phyloP scores from a whole-genome alignment of 208 protist genomes.

The Leptomonas pyrrhocoris region DNA sequence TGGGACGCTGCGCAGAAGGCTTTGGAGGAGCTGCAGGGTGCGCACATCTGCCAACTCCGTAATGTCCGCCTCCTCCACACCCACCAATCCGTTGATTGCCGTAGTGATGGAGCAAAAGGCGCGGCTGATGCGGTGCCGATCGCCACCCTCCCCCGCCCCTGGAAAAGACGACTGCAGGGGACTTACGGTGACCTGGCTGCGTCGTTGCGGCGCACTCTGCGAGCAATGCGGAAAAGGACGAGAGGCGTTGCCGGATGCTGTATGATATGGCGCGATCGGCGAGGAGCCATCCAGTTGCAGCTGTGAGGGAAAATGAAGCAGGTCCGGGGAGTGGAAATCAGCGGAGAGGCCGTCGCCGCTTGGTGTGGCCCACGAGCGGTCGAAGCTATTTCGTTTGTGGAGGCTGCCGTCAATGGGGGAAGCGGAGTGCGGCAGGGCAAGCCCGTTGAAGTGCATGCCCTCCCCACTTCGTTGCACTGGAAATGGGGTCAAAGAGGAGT shows the following conservation, averaged over 20 bases:
- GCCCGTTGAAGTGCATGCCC: background rate
- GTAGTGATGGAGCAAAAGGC: background rate
- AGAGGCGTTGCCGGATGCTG: background rate
- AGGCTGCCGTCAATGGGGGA: background rate
- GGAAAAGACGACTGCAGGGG: background rate
- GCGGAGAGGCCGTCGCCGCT: too few relatives aligned
- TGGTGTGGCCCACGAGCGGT: too few relatives aligned
- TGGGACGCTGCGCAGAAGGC: slow-evolving; percentile 18
- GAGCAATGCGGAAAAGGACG: background rate
- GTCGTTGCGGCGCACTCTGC: background rate
- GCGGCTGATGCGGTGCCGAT: background rate
- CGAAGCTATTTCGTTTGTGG: too few relatives aligned
- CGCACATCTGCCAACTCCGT: slow-evolving; percentile 29
- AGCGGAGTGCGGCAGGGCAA: background rate
- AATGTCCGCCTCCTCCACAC: background rate
- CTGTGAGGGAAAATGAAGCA: background rate
- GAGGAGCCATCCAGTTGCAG: background rate
- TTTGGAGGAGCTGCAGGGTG: slow-evolving; percentile 27
- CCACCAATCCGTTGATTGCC: background rate
- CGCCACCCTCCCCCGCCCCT: background rate
- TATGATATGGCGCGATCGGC: background rate
- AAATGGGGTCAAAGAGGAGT: too few relatives aligned
- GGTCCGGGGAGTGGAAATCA: too few relatives aligned
- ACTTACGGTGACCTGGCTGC: background rate
- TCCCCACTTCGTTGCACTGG: background rate